phyloP scores from a whole-genome alignment of 2,329 filamentous ascomycete genomes.

The Amylocarpus encephaloides region DNA sequence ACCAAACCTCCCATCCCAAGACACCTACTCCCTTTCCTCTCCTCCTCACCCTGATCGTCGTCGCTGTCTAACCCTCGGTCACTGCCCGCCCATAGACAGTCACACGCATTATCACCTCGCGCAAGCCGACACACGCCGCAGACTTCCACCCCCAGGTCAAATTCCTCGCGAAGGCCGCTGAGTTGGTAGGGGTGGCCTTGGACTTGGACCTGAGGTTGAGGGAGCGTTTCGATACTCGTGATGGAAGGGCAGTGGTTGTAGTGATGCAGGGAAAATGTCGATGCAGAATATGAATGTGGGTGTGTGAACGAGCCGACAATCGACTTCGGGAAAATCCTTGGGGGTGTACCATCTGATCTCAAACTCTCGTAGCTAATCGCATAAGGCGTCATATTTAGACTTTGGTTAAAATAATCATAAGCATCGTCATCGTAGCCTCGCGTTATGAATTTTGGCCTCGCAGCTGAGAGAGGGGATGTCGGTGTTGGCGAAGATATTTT shows the following conservation, averaged over 20 bases:
- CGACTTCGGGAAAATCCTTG: background rate
- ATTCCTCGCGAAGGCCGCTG: background rate
- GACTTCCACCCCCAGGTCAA: background rate
- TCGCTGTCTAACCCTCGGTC: background rate
- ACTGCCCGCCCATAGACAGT: background rate
- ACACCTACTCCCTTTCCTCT: background rate
- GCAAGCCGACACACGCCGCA: background rate
- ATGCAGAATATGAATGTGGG: too few species aligned
- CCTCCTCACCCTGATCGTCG: background rate
- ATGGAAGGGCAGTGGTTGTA: too few species aligned
- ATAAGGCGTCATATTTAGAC: conserved; percentile 2
- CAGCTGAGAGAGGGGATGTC: background rate
- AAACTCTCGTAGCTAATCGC: background rate
- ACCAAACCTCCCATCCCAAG: background rate
- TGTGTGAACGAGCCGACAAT: background rate
- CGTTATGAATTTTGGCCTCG: background rate
- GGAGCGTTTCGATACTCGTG: too few species aligned
- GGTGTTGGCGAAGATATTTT: background rate
- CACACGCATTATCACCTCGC: background rate
- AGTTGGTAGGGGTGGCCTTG: background rate
- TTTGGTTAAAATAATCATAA: conserved; percentile 4
- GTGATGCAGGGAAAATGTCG: too few species aligned
- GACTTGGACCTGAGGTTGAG: too few species aligned
- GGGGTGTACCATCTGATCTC: background rate
- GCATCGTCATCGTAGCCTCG: background rate